phyloP scores from a whole-genome alignment of 805 yeast species.

The Hanseniaspora jakobsenii region DNA sequence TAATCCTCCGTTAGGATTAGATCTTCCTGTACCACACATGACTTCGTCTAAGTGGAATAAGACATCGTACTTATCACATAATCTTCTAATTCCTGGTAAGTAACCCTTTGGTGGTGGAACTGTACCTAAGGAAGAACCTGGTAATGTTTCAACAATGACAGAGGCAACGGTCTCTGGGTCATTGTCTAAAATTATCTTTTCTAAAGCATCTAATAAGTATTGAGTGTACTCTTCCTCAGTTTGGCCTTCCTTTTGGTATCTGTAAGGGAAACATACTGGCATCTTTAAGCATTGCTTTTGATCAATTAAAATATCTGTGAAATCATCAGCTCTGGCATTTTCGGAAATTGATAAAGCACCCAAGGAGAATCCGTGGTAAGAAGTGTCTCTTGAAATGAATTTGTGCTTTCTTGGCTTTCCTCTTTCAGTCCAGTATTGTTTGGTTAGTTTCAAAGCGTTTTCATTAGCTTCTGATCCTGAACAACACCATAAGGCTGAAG shows the following conservation, averaged over 20 bases:
- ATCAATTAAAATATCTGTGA: conserved; percentile 25
- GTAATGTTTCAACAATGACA: conserved; percentile 36
- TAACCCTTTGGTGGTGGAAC: conserved; percentile 37
- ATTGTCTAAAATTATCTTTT: conserved; percentile 31
- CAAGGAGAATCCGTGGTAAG: conserved; percentile 41
- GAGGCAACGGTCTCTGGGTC: conserved; percentile 37
- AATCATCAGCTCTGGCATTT: conserved; percentile 29
- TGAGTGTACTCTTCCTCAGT: conserved; percentile 32
- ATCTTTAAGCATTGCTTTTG: conserved; percentile 23
- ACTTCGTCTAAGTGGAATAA: conserved; percentile 43
- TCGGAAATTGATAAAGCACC: conserved; percentile 36
- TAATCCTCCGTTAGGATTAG: conserved; percentile 32
- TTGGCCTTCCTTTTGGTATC: conserved; percentile 27
- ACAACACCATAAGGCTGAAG: conserved; percentile 38
- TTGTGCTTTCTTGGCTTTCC: conserved; percentile 33
- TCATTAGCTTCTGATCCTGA: conserved; percentile 64
- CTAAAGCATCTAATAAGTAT: conserved; percentile 32
- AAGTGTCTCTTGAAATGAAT: conserved; percentile 33
- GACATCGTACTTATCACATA: conserved; percentile 42
- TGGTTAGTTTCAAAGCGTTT: conserved; percentile 49
- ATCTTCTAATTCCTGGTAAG: conserved; percentile 34
- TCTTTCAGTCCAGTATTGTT: conserved; percentile 36
- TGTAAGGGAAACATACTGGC: conserved; percentile 30
- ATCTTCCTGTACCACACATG: conserved; percentile 47
- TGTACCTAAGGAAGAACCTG: conserved; percentile 38